Conservation (phyloP, 257 asterid species). For the Cordia subcordata region DNA sequence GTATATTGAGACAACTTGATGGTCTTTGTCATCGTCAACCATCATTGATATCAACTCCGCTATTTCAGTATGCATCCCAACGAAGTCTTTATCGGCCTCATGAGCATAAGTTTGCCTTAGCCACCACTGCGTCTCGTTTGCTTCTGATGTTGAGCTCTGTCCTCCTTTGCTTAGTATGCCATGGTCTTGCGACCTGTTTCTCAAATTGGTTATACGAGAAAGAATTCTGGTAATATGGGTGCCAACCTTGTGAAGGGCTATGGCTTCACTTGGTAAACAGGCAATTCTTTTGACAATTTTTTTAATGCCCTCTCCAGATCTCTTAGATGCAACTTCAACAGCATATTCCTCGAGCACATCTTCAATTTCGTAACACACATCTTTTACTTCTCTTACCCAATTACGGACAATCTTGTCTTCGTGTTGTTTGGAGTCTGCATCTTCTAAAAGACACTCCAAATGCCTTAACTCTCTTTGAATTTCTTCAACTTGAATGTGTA, state of each 20-base stretch:
- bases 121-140: not conserved
- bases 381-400: not conserved
- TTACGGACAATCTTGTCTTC: not conserved
- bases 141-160: not conserved
- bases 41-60: slow-evolving; percentile 1
- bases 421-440: not conserved
- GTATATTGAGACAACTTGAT: slow-evolving; percentile 10
- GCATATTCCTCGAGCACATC: not conserved
- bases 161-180: not conserved
- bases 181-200: not conserved
- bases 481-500: slow-evolving; percentile 3
- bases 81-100: slow-evolving; percentile 4
- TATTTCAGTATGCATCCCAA: slow-evolving; percentile 19
- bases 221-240: not conserved
- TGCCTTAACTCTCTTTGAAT: not conserved
- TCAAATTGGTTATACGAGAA: not conserved
- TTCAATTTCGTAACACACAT: not conserved
- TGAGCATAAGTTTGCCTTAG: slow-evolving; percentile 1
- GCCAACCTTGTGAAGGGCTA: not conserved
- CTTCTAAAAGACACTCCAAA: not conserved
- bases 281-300: not conserved
- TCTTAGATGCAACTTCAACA: not conserved
- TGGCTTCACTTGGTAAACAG: not conserved
- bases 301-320: not conserved
- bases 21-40: not conserved